These are phyloP conservation scores for Talaromyces nanjingensis DNA, from an alignment of 495 filamentous ascomycete genomes.

Conservation along the genomic window DNA sequence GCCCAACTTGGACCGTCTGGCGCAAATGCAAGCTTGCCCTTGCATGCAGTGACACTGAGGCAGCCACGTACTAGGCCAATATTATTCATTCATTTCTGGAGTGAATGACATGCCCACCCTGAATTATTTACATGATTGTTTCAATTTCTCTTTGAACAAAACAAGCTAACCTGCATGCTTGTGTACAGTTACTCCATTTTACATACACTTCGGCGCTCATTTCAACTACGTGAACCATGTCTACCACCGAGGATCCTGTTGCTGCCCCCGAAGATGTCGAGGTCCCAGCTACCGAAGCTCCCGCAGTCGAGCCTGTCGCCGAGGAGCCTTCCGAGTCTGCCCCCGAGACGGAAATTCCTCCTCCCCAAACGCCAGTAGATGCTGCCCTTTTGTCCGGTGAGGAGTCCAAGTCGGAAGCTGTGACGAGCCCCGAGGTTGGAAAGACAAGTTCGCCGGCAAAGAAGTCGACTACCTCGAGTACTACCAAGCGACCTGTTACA, in stretches of 20 bases:
- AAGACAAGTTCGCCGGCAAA: conserved; percentile 29
- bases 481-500: conserved; percentile 14
- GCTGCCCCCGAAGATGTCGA: not conserved
- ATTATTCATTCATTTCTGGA: not conserved
- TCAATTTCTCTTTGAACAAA: not conserved
- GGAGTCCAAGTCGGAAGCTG: conserved; percentile 19
- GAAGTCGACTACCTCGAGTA: not conserved
- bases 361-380: conserved; percentile 36
- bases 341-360: conserved; percentile 22
- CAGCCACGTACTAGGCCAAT: not conserved
- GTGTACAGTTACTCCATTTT: not conserved
- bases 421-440: conserved; percentile 34
- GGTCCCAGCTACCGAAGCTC: not conserved
- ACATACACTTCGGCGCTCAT: not conserved
- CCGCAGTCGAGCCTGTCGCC: not conserved
- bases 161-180: not conserved
- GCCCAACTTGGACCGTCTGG: not conserved
- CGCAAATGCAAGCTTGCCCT: not conserved
- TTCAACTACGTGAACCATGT: conserved; percentile 1
- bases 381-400: conserved; percentile 32
- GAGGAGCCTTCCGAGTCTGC: not conserved
- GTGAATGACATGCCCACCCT: not conserved
- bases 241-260: not conserved
- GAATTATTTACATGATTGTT: not conserved
- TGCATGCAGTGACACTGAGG: not conserved